A percentile compares a stretch with the other conserved stretches of the same genome.
Conservation (phyloP, 2,329 filamentous ascomycete species). For the Cladosporium sp. region DNA sequence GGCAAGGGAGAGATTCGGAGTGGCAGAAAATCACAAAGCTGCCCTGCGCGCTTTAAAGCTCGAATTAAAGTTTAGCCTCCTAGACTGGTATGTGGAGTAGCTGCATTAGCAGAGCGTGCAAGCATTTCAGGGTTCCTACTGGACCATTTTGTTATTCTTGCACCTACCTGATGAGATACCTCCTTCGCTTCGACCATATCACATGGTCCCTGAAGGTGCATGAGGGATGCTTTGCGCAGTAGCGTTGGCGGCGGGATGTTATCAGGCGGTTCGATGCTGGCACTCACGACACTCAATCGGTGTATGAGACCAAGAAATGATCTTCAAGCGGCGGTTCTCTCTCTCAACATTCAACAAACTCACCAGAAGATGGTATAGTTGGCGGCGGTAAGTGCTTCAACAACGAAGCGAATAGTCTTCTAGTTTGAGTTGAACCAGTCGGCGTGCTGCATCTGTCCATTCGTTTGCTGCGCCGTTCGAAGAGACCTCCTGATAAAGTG, state of each 20-base stretch:
- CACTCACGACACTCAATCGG: too few species aligned
- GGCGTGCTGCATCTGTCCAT: too few species aligned
- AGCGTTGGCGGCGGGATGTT: neutral
- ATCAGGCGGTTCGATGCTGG: too few species aligned
- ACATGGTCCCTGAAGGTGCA: neutral
- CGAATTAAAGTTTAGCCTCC: neutral
- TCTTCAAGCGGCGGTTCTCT: too few species aligned
- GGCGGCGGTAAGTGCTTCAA: too few species aligned
- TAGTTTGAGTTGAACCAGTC: too few species aligned
- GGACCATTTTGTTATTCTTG: neutral
- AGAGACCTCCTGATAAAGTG: too few species aligned
- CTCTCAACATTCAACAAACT: too few species aligned
- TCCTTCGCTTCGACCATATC: constrained; percentile 7
- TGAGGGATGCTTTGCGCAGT: neutral
- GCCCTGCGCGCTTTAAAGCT: neutral
- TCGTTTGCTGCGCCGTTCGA: too few species aligned
- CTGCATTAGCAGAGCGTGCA: neutral
- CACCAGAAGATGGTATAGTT: too few species aligned
- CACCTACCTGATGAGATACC: neutral
- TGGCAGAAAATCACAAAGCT: constrained; percentile 5
- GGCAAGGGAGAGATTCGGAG: neutral
- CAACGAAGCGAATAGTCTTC: too few species aligned
- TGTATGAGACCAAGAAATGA: too few species aligned
- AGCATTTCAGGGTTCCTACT: neutral
- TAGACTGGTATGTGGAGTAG: constrained; percentile 8